Percentiles rank a stretch among this genome's conserved stretches.
Evolutionary conservation across 768 basidiomycete species (phyloP).

Genomic region (Butyriboletus loyo): DNA sequence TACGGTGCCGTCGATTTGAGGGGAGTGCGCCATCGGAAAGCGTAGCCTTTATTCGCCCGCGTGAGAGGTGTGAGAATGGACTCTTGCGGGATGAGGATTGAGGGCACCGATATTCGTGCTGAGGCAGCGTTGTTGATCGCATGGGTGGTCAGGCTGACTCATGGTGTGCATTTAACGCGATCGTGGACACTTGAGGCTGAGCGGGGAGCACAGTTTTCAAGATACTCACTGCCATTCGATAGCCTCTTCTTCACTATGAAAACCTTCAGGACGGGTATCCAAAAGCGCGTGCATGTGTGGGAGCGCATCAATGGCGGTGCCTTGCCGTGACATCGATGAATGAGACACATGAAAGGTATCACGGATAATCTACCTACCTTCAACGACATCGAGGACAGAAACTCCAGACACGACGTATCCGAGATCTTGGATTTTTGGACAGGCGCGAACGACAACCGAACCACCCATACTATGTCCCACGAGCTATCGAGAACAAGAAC

Average conservation of each 20-base stretch:
- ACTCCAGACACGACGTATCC: slow-evolving; percentile 76
- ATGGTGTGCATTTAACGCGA: neutral
- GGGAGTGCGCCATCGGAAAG: slow-evolving; percentile 80
- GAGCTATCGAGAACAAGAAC: slow-evolving; percentile 44
- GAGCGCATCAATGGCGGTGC: slow-evolving; percentile 89
- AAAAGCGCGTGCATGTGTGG: slow-evolving; percentile 90
- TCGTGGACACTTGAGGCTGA: neutral
- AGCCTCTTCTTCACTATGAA: slow-evolving; percentile 78
- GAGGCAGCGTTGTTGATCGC: slow-evolving; percentile 80
- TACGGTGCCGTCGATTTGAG: slow-evolving; percentile 81
- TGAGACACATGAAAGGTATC: neutral
- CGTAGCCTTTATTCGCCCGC: slow-evolving; percentile 19
- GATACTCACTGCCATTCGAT: slow-evolving; percentile 92
- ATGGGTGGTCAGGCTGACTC: slow-evolving; percentile 65
- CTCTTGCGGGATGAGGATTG: slow-evolving; percentile 56
- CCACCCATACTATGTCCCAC: slow-evolving; percentile 98
- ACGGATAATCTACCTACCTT: slow-evolving; percentile 49
- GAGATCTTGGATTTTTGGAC: slow-evolving; percentile 59
- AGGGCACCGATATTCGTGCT: slow-evolving; percentile 86
- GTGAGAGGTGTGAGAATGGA: slow-evolving; percentile 33
- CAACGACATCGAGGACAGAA: slow-evolving; percentile 84
- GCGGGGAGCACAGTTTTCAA: neutral
- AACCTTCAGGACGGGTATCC: slow-evolving; percentile 81
- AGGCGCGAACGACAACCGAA: slow-evolving; percentile 74
- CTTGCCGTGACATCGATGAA: slow-evolving; percentile 35